Conservation (phyloP, 306 rosid species). For the Biancaea sappan region DNA sequence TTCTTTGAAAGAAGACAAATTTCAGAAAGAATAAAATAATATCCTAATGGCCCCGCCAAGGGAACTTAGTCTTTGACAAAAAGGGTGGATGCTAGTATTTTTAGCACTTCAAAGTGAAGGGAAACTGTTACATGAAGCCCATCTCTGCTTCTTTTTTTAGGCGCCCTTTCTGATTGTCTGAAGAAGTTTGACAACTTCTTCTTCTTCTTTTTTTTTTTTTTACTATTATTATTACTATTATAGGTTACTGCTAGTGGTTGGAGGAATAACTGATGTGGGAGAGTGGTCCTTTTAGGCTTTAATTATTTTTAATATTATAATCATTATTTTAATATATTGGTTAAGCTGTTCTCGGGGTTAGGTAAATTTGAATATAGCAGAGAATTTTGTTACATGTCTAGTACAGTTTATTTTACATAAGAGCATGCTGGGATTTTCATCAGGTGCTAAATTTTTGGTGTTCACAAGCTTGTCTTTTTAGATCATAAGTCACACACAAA, state of each 20-base stretch:
- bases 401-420: neutral
- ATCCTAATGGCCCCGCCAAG: too few species aligned
- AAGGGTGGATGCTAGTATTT: too few species aligned
- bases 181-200: neutral
- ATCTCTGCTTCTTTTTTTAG: neutral
- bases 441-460: neutral
- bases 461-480: neutral
- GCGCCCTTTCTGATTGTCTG: neutral
- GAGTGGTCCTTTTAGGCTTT: too few species aligned
- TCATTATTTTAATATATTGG: neutral
- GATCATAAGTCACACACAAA: neutral
- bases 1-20: neutral
- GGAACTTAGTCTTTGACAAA: too few species aligned
- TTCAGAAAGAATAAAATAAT: neutral
- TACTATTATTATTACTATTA: neutral
- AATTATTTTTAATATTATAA: too few species aligned
- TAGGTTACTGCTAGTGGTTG: neutral
- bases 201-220: neutral
- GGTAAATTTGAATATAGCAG: neutral
- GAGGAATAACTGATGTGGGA: neutral
- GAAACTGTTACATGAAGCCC: neutral
- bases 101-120: neutral
- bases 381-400: neutral
- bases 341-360: neutral
- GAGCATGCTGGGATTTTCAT: neutral